Conservation (phyloP, 768 basidiomycete genomes). For the Boletus rubescentipes region DNA sequence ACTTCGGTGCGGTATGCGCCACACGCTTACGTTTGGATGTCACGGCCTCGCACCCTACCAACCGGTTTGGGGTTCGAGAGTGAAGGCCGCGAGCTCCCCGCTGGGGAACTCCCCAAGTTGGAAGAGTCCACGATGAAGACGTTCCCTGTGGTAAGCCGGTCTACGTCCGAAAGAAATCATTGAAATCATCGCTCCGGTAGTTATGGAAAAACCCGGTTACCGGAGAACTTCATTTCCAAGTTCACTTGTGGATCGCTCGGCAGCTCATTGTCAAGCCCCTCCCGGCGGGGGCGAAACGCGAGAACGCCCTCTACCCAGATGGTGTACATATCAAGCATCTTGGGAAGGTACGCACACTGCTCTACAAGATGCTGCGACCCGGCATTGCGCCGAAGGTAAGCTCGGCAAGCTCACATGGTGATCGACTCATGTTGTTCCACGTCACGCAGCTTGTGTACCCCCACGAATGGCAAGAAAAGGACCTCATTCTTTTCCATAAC, state of each 20-base stretch:
- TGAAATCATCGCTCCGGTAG: slow-evolving; percentile 33
- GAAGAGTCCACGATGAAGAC: slow-evolving; percentile 71
- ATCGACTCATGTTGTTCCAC: not conserved
- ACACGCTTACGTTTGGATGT: slow-evolving; percentile 92
- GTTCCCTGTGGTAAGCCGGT: slow-evolving; percentile 54
- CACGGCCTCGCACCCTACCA: slow-evolving; percentile 64
- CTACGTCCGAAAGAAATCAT: not conserved
- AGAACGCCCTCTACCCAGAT: slow-evolving; percentile 77
- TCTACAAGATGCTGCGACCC: slow-evolving; percentile 88
- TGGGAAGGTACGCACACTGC: slow-evolving; percentile 62
- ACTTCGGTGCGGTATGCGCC: slow-evolving; percentile 76
- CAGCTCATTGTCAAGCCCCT: slow-evolving; percentile 75
- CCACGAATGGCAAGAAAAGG: slow-evolving; percentile 77
- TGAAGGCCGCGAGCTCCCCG: slow-evolving; percentile 69
- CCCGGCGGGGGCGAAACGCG: slow-evolving; percentile 53
- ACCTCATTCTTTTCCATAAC: slow-evolving; percentile 73
- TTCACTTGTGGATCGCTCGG: slow-evolving; percentile 76
- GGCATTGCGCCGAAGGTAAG: slow-evolving; percentile 75
- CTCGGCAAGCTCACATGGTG: not conserved
- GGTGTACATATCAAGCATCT: slow-evolving; percentile 77
- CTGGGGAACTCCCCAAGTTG: slow-evolving; percentile 78
- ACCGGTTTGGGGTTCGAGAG: slow-evolving; percentile 83
- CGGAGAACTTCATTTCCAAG: slow-evolving; percentile 80
- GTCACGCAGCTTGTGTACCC: slow-evolving; percentile 65
- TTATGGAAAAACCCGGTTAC: slow-evolving; percentile 93